Base-by-base conservation (phyloP, 2,329 filamentous ascomycete genomes). In the Aspergillus amoenus region DNA sequence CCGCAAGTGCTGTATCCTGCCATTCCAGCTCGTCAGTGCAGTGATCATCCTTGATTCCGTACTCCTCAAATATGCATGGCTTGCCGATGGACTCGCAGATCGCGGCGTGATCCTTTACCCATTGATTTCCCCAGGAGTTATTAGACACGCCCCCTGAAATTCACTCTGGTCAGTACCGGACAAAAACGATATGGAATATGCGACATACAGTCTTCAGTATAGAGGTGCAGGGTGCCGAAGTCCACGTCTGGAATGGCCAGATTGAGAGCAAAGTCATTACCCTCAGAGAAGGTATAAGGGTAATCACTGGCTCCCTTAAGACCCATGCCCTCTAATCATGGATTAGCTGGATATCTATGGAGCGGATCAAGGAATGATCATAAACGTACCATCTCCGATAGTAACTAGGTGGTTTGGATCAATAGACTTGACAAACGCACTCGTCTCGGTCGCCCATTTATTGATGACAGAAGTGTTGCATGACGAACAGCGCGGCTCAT, bases 401-500 rank as follows among this genome's bases (percentile, higher is more conserved):
- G 82, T 80, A 37, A 88, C 84, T 77, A 88, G 81, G 68, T 88
- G 86, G 44, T 79, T 69, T 1, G 78, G 62, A 64, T 88, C 86
- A 9, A 88, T 75, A 13, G 76, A 80, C 71, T 88, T 89, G 71
- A 89, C 83, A 66, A 87, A 89, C 6, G 77, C 73, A 22, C 82
- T 85, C 2, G 81, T 84, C 5, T 72, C 71, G 32, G 77, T 73
- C 17, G 84, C 84, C 87, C 86, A 89, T 45, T 82, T 76, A 34
- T 79, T 80, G 56, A 89, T 78, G 21, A 86, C 78, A 11, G 79
- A 78, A 1, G 82, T 81, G 40, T 76, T 73, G 67, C 87, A 89
- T 13, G 82, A 80, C 9, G 79, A 76, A 73, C 86, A 88, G 60
- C 86, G 79, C 15, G 86, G 83, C 71, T 89, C 87, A 63, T 89